Conservation (phyloP, 345 rosid genomes). For the Clausena lansium region DNA sequence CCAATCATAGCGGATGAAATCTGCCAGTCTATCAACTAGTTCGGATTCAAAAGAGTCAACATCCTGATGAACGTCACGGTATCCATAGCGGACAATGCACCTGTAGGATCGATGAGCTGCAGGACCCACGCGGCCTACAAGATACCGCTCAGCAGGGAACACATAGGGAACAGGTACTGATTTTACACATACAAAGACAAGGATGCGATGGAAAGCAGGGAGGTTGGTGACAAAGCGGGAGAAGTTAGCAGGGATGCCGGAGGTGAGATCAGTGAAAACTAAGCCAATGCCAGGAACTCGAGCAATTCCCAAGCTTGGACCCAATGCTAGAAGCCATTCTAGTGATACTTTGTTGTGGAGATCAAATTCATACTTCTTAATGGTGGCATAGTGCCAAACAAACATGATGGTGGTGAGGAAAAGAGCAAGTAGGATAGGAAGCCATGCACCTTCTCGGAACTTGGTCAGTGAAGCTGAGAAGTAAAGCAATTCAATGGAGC, state of each 20-base stretch:
- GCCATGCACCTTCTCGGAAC: slow-evolving; percentile 98
- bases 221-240: slow-evolving; percentile 98
- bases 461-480: slow-evolving; percentile 98
- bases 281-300: slow-evolving; percentile 94
- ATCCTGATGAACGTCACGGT: slow-evolving; percentile 95
- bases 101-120: slow-evolving; percentile 80
- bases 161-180: slow-evolving; percentile 93
- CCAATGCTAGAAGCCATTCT: slow-evolving; percentile 95
- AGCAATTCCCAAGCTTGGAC: slow-evolving; percentile 87
- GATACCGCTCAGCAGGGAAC: slow-evolving; percentile 87
- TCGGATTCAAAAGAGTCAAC: slow-evolving; percentile 84
- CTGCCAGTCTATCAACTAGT: slow-evolving; percentile 61
- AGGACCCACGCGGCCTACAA: slow-evolving; percentile 94
- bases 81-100: slow-evolving; percentile 88
- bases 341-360: slow-evolving; percentile 95
- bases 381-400: slow-evolving; percentile 93
- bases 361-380: slow-evolving; percentile 89
- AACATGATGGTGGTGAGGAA: slow-evolving; percentile 88
- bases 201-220: slow-evolving; percentile 91
- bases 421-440: slow-evolving; percentile 92
- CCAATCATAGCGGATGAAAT: slow-evolving; percentile 81
- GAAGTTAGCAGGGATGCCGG: slow-evolving; percentile 97
- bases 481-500: slow-evolving; percentile 83
- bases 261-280: slow-evolving; percentile 90
- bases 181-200: slow-evolving; percentile 89